Percentiles rank a stretch among this genome's conserved stretches.
These are phyloP conservation scores for Pelargonium citronellum DNA, from an alignment of 441 rosid genomes.

Conservation along the genomic window DNA sequence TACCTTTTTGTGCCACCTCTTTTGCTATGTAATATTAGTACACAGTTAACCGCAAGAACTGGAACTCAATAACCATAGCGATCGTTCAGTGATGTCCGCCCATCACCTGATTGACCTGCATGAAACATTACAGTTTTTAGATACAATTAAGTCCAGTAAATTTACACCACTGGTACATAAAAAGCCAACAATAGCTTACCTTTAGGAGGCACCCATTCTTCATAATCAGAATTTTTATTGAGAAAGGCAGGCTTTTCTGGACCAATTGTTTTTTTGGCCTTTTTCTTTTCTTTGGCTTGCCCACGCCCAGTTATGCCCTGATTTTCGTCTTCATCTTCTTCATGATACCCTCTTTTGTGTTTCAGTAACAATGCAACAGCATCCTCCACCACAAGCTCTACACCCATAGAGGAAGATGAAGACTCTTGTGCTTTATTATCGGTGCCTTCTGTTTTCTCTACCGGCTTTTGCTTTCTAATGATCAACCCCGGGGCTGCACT, in stretches of 20 bases:
- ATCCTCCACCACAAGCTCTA: conserved; percentile 58
- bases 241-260: conserved; percentile 75
- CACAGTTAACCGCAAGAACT: neutral
- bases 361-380: conserved; percentile 82
- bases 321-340: conserved; percentile 36
- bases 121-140: conserved; percentile 15
- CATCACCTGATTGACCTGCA: conserved; percentile 97
- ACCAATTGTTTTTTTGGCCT: conserved; percentile 56
- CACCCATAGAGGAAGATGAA: conserved; percentile 35
- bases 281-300: conserved; percentile 46
- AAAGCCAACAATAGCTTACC: conserved; percentile 38
- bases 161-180: neutral
- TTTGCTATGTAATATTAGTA: neutral
- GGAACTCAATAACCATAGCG: conserved; percentile 61
- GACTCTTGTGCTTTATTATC: conserved; percentile 27
- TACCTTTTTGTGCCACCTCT: neutral
- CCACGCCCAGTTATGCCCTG: conserved; percentile 27
- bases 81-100: conserved; percentile 80
- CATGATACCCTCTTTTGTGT: conserved; percentile 64
- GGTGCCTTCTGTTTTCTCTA: conserved; percentile 31
- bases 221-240: conserved; percentile 44
- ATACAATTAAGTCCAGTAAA: neutral
- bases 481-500: conserved; percentile 64
- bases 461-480: conserved; percentile 64
- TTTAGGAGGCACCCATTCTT: conserved; percentile 90